A percentile compares a stretch with the other conserved stretches of the same genome.
phyloP scores from a whole-genome alignment of 805 yeast species.

The Wickerhamomyces bovis region DNA sequence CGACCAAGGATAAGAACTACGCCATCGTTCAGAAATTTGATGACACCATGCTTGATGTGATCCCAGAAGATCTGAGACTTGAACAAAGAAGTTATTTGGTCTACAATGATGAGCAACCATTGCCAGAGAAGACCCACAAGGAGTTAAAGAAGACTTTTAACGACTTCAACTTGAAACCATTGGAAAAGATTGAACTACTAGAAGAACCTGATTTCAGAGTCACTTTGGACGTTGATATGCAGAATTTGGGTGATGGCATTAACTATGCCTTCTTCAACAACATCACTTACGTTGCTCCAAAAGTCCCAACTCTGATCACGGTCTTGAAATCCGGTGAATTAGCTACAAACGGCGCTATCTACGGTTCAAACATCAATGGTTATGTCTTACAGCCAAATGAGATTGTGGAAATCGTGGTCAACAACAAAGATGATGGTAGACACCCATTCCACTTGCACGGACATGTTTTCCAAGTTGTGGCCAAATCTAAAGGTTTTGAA shows the following conservation, averaged over 20 bases:
- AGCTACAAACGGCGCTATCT: constrained; percentile 54
- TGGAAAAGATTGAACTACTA: constrained; percentile 40
- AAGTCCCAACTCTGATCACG: constrained; percentile 63
- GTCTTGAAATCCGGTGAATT: constrained; percentile 54
- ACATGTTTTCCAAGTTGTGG: constrained; percentile 58
- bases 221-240: constrained; percentile 56
- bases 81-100: constrained; percentile 50
- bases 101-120: constrained; percentile 35
- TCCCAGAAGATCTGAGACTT: constrained; percentile 53
- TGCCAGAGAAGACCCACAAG: constrained; percentile 23
- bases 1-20: constrained; percentile 38
- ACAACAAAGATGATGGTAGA: constrained; percentile 71
- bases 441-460: constrained; percentile 77
- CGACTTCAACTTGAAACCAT: constrained; percentile 33
- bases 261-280: constrained; percentile 74
- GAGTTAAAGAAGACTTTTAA: constrained; percentile 18
- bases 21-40: constrained; percentile 60
- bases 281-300: constrained; percentile 57
- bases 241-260: constrained; percentile 65
- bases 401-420: constrained; percentile 65
- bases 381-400: constrained; percentile 56
- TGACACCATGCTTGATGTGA: constrained; percentile 58
- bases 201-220: constrained; percentile 59
- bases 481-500: constrained; percentile 42
- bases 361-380: constrained; percentile 65